Evolutionary conservation across 2,329 filamentous ascomycete genomes (phyloP).

Genomic region (Aotearoamyces nothofagi): DNA sequence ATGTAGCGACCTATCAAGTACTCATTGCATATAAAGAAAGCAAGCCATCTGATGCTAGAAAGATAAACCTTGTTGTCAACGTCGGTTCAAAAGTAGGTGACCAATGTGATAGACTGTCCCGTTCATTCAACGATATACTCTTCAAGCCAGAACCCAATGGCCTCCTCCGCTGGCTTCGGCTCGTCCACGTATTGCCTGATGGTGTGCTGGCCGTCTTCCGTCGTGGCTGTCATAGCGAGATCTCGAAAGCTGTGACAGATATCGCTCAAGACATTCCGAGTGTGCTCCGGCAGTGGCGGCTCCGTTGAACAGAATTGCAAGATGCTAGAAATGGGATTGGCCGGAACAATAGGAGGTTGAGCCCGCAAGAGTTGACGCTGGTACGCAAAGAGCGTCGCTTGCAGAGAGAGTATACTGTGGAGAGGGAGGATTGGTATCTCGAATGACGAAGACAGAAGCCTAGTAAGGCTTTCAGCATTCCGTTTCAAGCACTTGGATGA

Average conservation of each 20-base stretch:
- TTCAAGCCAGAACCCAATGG: conserved; percentile 18
- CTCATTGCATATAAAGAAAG: too few species aligned
- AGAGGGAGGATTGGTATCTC: conserved; percentile 18
- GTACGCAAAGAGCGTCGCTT: conserved; percentile 12
- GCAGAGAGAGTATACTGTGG: conserved; percentile 9
- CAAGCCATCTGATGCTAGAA: too few species aligned
- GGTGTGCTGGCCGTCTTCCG: conserved; percentile 8
- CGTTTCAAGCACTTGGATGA: background rate
- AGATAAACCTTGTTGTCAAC: too few species aligned
- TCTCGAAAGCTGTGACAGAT: conserved; percentile 13
- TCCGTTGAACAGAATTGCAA: conserved; percentile 16
- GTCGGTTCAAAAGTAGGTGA: too few species aligned
- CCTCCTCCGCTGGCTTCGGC: conserved; percentile 8
- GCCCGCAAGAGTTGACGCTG: conserved; percentile 11
- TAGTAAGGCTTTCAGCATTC: conserved; percentile 3
- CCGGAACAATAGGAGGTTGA: background rate
- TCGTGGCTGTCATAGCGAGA: conserved; percentile 13
- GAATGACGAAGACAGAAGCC: conserved; percentile 11
- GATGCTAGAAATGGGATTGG: conserved; percentile 9
- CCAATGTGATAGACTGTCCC: too few species aligned
- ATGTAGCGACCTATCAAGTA: too few species aligned
- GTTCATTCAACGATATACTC: conserved; percentile 14
- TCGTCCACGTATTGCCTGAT: conserved; percentile 13
- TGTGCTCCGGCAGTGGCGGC: conserved; percentile 15
- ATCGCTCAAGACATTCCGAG: conserved; percentile 18